These are phyloP conservation scores for Tulasnella sp. DNA, from an alignment of 768 basidiomycete genomes.

Conservation along the genomic window DNA sequence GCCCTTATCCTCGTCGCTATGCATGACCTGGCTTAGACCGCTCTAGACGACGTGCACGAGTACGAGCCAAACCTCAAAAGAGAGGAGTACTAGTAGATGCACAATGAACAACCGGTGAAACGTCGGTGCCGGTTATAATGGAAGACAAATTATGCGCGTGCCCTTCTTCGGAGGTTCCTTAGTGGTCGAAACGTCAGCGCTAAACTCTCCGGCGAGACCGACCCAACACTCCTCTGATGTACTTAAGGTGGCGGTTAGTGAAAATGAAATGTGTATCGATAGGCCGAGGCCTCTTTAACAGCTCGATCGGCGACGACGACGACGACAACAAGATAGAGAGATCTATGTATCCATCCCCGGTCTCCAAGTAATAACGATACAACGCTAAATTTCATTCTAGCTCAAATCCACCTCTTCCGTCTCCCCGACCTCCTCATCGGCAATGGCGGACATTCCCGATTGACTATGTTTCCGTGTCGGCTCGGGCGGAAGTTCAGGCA, in stretches of 20 bases:
- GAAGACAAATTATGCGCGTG: background rate
- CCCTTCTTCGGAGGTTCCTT: background rate
- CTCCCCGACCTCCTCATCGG: constrained; percentile 72
- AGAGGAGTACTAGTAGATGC: background rate
- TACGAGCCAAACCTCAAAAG: background rate
- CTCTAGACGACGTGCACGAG: background rate
- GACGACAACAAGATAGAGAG: background rate
- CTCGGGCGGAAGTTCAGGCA: background rate
- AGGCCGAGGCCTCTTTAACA: background rate
- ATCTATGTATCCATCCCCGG: background rate
- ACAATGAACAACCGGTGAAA: background rate
- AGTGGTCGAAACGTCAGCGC: background rate
- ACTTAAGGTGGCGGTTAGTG: background rate
- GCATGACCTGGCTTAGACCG: background rate
- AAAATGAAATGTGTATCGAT: background rate
- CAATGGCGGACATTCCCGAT: constrained; percentile 45
- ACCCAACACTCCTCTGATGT: background rate
- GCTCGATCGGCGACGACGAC: background rate
- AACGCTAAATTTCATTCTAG: constrained; percentile 15
- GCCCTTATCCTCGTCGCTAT: background rate
- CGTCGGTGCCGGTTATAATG: background rate
- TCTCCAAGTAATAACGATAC: background rate
- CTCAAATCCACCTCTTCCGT: constrained; percentile 58
- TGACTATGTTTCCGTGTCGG: constrained; percentile 61
- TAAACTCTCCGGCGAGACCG: background rate